Conservation (phyloP, 441 rosid species). For the Bruguiera hainesii region DNA sequence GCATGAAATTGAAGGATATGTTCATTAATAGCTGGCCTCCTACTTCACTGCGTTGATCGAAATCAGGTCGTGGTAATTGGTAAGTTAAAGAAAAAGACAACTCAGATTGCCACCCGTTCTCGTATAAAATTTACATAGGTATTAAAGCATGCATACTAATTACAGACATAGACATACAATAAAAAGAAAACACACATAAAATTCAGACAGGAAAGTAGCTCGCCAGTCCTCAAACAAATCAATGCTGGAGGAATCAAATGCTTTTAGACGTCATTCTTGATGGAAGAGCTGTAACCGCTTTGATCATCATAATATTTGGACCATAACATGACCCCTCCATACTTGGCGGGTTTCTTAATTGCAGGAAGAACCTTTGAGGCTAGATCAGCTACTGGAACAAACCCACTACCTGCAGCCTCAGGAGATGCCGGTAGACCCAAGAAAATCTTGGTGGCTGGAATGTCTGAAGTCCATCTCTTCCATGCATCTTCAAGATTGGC, state of each 20-base stretch:
- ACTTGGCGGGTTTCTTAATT: slow-evolving; percentile 33
- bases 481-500: slow-evolving; percentile 9
- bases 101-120: too few species aligned
- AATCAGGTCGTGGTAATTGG: too few species aligned
- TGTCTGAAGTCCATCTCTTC: slow-evolving; percentile 8
- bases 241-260: neutral
- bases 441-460: slow-evolving; percentile 8
- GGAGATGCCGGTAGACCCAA: neutral
- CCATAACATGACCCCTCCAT: slow-evolving; percentile 66
- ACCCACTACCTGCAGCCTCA: neutral
- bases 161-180: too few species aligned
- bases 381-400: slow-evolving; percentile 1
- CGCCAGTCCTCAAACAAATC: too few species aligned
- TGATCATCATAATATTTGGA: slow-evolving; percentile 35
- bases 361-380: slow-evolving; percentile 11
- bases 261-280: neutral
- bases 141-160: too few species aligned
- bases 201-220: too few species aligned
- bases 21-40: too few species aligned
- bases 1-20: too few species aligned
- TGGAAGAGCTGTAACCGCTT: slow-evolving; percentile 30
- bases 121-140: too few species aligned
- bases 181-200: too few species aligned
- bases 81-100: too few species aligned
- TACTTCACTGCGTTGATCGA: too few species aligned